phyloP scores from a whole-genome alignment of 2,329 filamentous ascomycete genomes.

The Calonectria pseudoturangicola region DNA sequence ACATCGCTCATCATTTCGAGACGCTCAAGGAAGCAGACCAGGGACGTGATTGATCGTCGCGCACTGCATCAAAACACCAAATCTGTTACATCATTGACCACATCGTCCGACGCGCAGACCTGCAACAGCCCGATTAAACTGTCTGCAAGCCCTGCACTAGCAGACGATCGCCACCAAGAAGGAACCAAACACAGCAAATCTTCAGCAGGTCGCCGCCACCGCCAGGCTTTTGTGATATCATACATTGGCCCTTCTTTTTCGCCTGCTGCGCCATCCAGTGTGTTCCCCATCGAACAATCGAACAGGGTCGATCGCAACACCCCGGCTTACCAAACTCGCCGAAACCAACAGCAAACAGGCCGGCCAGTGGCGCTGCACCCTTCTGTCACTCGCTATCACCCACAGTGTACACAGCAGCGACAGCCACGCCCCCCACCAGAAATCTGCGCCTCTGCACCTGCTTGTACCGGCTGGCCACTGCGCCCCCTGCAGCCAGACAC shows the following conservation, averaged over 20 bases:
- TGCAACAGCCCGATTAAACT: background rate
- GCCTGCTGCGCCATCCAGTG: background rate
- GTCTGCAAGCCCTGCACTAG: background rate
- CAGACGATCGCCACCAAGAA: constrained; percentile 5
- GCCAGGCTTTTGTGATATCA: background rate
- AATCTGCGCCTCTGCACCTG: background rate
- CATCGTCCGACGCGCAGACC: background rate
- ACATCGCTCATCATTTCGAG: background rate
- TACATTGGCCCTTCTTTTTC: background rate
- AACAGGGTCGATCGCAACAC: background rate
- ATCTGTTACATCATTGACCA: constrained; percentile 9
- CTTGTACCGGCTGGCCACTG: background rate
- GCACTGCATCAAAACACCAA: background rate
- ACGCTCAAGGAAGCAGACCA: background rate
- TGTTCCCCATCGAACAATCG: background rate
- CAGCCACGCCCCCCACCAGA: background rate
- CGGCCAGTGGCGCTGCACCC: too few relatives aligned
- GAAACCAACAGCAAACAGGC: background rate
- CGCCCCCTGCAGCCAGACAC: background rate
- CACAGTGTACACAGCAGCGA: background rate
- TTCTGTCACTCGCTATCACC: too few relatives aligned
- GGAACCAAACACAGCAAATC: background rate
- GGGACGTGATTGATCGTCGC: background rate
- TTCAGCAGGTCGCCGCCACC: background rate
- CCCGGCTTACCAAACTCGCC: background rate